These are phyloP conservation scores for Elasticomyces elasticus DNA, from an alignment of 495 filamentous ascomycete species.

Conservation along the genomic window DNA sequence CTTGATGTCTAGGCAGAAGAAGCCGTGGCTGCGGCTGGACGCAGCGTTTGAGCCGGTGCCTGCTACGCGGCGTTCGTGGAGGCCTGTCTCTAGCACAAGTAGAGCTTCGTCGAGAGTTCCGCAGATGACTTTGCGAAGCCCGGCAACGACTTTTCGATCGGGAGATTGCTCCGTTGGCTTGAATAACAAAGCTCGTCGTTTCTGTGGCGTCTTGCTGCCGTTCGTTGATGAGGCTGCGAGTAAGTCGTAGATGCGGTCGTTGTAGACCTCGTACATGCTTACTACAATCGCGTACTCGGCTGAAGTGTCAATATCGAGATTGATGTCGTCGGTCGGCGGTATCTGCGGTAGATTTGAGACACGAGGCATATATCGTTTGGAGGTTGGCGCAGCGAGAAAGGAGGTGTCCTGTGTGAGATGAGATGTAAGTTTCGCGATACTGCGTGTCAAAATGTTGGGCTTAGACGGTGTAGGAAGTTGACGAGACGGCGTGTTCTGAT, in stretches of 20 bases:
- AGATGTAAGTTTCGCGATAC: constrained; percentile 31
- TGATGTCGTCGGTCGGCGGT: constrained; percentile 63
- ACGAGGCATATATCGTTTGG: constrained; percentile 31
- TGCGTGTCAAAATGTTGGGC: constrained; percentile 24
- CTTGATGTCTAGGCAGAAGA: constrained; percentile 93
- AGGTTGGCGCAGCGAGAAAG: constrained; percentile 20
- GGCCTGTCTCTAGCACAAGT: constrained; percentile 80
- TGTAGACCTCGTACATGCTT: constrained; percentile 99
- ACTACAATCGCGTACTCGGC: constrained; percentile 83
- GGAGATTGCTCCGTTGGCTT: constrained; percentile 76
- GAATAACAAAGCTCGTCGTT: constrained; percentile 74
- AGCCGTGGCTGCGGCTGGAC: constrained; percentile 86
- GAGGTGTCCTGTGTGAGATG: constrained; percentile 41
- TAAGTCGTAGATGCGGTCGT: constrained; percentile 94
- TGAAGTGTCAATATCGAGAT: constrained; percentile 53
- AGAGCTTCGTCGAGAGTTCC: constrained; percentile 76
- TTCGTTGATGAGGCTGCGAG: constrained; percentile 50
- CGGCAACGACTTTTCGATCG: constrained; percentile 84
- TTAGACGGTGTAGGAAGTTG: constrained; percentile 1
- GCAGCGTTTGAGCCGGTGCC: constrained; percentile 84
- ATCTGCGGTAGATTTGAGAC: constrained; percentile 56
- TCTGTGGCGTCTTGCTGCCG: constrained; percentile 37
- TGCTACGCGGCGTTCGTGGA: constrained; percentile 78
- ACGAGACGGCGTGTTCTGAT: constrained; percentile 14
- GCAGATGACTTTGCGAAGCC: constrained; percentile 82